Evolutionary conservation across 495 filamentous ascomycete genomes (phyloP).

Genomic region (Stereocaulon alpinum): DNA sequence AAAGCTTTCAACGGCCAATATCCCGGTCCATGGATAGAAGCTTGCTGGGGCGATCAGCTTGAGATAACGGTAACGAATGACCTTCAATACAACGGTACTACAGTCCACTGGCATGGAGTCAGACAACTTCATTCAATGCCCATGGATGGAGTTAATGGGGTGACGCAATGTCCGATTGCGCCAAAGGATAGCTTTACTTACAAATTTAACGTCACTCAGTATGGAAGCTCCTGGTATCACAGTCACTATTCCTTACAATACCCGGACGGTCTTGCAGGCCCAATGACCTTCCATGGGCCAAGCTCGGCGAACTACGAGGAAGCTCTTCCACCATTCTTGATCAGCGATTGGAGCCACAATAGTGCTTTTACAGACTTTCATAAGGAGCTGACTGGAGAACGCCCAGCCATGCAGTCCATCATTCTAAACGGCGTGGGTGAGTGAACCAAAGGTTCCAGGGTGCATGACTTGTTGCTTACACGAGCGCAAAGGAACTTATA

Average conservation of each 20-base stretch:
- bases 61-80: slow-evolving; percentile 48
- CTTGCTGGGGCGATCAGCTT: slow-evolving; percentile 51
- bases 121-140: slow-evolving; percentile 30
- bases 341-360: slow-evolving; percentile 34
- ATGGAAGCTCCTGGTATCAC: slow-evolving; percentile 43
- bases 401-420: neutral
- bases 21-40: slow-evolving; percentile 41
- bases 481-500: neutral
- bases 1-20: slow-evolving; percentile 26
- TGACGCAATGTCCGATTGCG: slow-evolving; percentile 44
- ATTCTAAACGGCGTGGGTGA: neutral
- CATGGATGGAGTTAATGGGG: slow-evolving; percentile 40
- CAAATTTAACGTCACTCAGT: slow-evolving; percentile 27
- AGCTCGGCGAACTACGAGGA: slow-evolving; percentile 44
- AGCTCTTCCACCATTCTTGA: slow-evolving; percentile 44
- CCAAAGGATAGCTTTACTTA: slow-evolving; percentile 30
- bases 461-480: neutral
- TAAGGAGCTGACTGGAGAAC: neutral
- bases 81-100: slow-evolving; percentile 30
- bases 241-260: slow-evolving; percentile 39
- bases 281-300: slow-evolving; percentile 53
- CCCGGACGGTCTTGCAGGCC: slow-evolving; percentile 38
- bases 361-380: neutral
- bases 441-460: neutral
- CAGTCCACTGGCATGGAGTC: slow-evolving; percentile 42